Evolutionary conservation across 345 rosid genomes (phyloP).

Genomic region (Eucalyptus marginata): DNA sequence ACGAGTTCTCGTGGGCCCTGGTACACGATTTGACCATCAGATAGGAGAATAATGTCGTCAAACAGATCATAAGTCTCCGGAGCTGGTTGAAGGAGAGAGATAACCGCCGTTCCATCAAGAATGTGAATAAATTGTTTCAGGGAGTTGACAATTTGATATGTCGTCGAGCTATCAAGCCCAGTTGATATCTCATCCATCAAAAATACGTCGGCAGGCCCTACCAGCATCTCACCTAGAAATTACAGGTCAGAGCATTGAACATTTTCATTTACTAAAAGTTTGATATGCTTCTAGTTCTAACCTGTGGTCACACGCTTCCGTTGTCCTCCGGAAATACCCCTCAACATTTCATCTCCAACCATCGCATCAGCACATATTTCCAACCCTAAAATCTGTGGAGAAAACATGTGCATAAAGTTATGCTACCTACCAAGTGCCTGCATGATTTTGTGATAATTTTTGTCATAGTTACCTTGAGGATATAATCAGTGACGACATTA

Average conservation of each 20-base stretch:
- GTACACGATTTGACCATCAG: slow-evolving; percentile 56
- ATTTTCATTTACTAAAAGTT: too few relatives aligned
- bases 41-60: slow-evolving; percentile 55
- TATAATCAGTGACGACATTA: slow-evolving; percentile 35
- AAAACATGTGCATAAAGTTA: too few relatives aligned
- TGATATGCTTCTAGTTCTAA: too few relatives aligned
- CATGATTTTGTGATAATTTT: too few relatives aligned
- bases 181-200: slow-evolving; percentile 80
- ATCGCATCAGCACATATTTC: too few relatives aligned
- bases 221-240: slow-evolving; percentile 56
- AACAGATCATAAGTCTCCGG: slow-evolving; percentile 73
- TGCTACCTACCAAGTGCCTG: too few relatives aligned
- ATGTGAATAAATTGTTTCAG: slow-evolving; percentile 44
- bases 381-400: too few relatives aligned
- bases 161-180: slow-evolving; percentile 74
- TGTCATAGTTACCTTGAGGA: slow-evolving; percentile 26
- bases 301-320: too few relatives aligned
- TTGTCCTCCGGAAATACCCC: too few relatives aligned
- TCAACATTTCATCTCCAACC: too few relatives aligned
- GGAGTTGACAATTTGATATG: slow-evolving; percentile 49
- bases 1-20: slow-evolving; percentile 58
- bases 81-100: slow-evolving; percentile 80
- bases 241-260: too few relatives aligned
- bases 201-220: slow-evolving; percentile 50
- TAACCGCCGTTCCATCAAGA: slow-evolving; percentile 43